These are phyloP conservation scores for Letharia columbiana DNA, from an alignment of 495 filamentous ascomycete genomes.

Conservation along the genomic window DNA sequence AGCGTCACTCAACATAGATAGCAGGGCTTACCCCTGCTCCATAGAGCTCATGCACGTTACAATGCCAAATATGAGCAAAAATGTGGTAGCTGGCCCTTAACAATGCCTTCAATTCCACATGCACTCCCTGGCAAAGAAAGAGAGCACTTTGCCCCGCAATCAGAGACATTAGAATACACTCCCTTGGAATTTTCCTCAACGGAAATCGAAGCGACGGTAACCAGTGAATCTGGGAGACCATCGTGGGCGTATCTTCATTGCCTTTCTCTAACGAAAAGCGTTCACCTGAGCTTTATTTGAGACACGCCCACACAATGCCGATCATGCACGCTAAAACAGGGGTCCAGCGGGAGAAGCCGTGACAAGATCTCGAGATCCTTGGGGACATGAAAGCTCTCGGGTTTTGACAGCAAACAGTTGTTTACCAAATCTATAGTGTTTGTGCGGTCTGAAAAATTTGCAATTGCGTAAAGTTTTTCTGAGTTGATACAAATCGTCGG, in stretches of 20 bases:
- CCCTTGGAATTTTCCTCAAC: neutral
- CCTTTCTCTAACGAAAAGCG: neutral
- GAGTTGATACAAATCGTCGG: neutral
- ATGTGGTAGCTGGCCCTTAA: neutral
- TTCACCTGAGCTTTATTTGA: neutral
- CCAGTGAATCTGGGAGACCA: neutral
- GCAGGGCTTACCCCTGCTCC: neutral
- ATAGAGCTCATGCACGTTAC: neutral
- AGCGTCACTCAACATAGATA: neutral
- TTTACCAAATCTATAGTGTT: neutral
- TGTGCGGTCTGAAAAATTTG: neutral
- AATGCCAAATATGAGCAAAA: neutral
- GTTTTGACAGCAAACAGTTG: neutral
- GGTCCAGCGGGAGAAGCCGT: constrained; percentile 1
- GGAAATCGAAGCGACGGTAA: neutral
- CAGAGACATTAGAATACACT: neutral
- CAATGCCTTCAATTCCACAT: neutral
- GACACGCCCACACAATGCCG: neutral
- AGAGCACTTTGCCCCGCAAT: neutral
- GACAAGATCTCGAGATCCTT: constrained; percentile 3
- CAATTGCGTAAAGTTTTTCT: neutral
- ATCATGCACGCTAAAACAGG: neutral
- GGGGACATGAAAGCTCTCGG: neutral
- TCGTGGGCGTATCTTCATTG: neutral
- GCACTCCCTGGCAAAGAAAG: neutral